Conservation (phyloP, 2,329 filamentous ascomycete genomes). For the Parastagonospora avenae region DNA sequence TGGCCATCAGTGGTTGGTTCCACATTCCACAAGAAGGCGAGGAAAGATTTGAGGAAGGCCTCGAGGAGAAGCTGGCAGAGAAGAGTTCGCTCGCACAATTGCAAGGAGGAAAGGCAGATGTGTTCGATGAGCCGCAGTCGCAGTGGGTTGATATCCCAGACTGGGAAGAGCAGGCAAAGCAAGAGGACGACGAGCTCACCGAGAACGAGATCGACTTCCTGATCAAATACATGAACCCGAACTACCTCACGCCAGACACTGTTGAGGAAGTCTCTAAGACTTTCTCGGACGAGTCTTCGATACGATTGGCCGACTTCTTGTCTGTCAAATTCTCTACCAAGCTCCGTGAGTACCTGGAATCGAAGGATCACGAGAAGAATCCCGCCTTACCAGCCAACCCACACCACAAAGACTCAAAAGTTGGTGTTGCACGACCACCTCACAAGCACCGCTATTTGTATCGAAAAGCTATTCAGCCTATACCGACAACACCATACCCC, state of each 20-base stretch:
- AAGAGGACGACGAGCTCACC: slow-evolving; percentile 65
- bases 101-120: slow-evolving; percentile 81
- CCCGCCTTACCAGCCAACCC: slow-evolving; percentile 51
- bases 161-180: slow-evolving; percentile 44
- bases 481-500: slow-evolving; percentile 40
- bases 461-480: slow-evolving; percentile 60
- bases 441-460: slow-evolving; percentile 96
- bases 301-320: slow-evolving; percentile 80
- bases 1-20: slow-evolving; percentile 99
- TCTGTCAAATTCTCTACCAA: slow-evolving; percentile 75
- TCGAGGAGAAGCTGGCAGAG: slow-evolving; percentile 85
- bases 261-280: slow-evolving; percentile 79
- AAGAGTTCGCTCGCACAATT: slow-evolving; percentile 92
- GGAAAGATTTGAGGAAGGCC: slow-evolving; percentile 84
- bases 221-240: slow-evolving; percentile 85
- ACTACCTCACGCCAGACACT: slow-evolving; percentile 90
- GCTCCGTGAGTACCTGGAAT: slow-evolving; percentile 73
- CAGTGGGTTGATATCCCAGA: slow-evolving; percentile 55
- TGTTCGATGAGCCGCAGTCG: slow-evolving; percentile 80
- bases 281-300: slow-evolving; percentile 82
- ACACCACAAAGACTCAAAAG: slow-evolving; percentile 38
- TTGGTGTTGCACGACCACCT: slow-evolving; percentile 78
- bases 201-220: slow-evolving; percentile 87
- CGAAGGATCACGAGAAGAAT: slow-evolving; percentile 49
- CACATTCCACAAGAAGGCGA: slow-evolving; percentile 96